These are phyloP conservation scores for Aspergillus pseudoterreus DNA, from an alignment of 2,329 filamentous ascomycete genomes.

Conservation along the genomic window DNA sequence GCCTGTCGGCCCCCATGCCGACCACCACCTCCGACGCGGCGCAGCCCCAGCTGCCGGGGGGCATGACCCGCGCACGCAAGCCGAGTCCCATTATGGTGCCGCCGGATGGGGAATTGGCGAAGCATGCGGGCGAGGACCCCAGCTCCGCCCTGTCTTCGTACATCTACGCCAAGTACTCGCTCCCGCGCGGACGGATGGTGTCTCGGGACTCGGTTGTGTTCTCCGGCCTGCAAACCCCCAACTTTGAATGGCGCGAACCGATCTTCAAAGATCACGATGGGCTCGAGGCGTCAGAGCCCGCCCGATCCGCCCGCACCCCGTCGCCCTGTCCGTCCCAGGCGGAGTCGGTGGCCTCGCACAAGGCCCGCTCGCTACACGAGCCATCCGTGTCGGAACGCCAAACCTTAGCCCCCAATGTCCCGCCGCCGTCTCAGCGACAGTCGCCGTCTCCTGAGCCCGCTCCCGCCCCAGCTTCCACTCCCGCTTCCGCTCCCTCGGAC, in stretches of 20 bases:
- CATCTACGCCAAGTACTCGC: conserved; percentile 76
- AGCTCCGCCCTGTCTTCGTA: conserved; percentile 64
- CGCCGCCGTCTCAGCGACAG: not conserved
- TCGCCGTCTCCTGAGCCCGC: conserved; percentile 9
- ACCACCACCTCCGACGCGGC: conserved; percentile 27
- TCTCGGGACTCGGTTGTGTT: conserved; percentile 64
- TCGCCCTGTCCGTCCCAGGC: conserved; percentile 26
- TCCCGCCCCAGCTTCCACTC: not conserved
- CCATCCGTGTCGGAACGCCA: conserved; percentile 18
- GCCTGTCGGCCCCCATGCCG: conserved; percentile 31
- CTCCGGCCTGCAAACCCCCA: conserved; percentile 51
- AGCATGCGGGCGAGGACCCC: conserved; percentile 24
- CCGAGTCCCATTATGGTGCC: conserved; percentile 34
- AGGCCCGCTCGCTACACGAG: conserved; percentile 27
- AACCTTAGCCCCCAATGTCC: conserved; percentile 9
- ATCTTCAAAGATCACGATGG: conserved; percentile 40
- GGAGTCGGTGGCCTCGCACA: conserved; percentile 20
- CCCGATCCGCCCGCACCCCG: conserved; percentile 25
- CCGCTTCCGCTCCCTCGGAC: conserved; percentile 5
- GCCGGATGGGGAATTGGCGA: conserved; percentile 17
- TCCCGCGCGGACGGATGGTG: conserved; percentile 77
- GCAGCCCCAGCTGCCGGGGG: conserved; percentile 29
- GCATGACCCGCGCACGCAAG: conserved; percentile 25
- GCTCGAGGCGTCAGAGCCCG: conserved; percentile 21
- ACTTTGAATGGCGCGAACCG: conserved; percentile 64